A percentile compares a stretch with the other conserved stretches of the same genome.
Evolutionary conservation across 1,284 basidiomycete genomes (phyloP).

Genomic region (Coniferiporia sulphurascens): DNA sequence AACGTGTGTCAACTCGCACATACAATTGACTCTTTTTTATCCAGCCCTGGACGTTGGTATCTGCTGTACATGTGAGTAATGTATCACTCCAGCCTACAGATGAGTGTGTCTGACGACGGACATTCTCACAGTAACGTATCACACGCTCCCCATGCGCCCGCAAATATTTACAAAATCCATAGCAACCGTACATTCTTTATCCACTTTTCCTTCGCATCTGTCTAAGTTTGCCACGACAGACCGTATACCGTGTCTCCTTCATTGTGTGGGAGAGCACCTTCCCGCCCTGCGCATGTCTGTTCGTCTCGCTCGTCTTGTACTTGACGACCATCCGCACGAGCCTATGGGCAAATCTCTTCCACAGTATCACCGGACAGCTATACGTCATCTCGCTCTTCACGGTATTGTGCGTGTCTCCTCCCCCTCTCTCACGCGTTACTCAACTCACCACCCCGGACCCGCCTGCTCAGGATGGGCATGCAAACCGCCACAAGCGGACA

Average conservation of each 20-base stretch:
- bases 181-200: not conserved
- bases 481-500: not conserved
- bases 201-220: not conserved
- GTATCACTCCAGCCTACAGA: not conserved
- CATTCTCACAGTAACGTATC: not conserved
- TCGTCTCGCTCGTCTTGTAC: no score
- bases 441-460: not conserved
- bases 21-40: not conserved
- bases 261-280: constrained; percentile 1
- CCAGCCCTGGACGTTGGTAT: not conserved
- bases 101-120: no score
- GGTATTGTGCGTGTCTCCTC: not conserved
- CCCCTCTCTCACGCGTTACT: not conserved
- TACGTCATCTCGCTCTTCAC: no score
- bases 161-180: not conserved
- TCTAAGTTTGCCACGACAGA: not conserved
- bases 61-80: not conserved
- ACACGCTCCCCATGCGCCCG: not conserved
- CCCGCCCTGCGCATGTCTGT: not conserved
- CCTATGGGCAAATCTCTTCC: no score
- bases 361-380: no score
- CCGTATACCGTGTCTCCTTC: constrained; percentile 3
- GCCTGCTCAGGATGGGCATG: not conserved
- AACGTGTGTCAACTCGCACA: not conserved
- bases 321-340: no score